A percentile compares a stretch with the other conserved stretches of the same genome.
These are phyloP conservation scores for Anthracocystis walkeri DNA, from an alignment of 1,284 basidiomycete genomes.

Conservation along the genomic window DNA sequence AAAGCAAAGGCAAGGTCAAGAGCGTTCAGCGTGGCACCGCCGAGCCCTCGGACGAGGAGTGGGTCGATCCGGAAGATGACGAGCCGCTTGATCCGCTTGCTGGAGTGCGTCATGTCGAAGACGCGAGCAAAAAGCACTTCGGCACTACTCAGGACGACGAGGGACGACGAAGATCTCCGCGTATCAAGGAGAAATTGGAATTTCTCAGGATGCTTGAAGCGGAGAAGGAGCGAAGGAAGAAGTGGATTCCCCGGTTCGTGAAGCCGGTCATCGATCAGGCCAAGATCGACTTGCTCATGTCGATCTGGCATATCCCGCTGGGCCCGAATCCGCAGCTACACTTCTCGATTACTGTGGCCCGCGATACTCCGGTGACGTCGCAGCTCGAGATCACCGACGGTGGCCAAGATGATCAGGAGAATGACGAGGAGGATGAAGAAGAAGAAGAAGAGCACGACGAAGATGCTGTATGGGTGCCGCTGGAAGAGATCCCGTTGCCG, in stretches of 20 bases:
- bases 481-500: neutral
- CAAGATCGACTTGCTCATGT: neutral
- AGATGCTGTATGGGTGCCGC: neutral
- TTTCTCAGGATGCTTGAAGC: no score
- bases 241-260: no score
- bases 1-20: neutral
- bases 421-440: neutral
- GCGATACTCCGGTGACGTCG: no score
- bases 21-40: no score
- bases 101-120: neutral
- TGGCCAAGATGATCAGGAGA: neutral
- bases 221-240: neutral
- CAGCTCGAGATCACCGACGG: neutral
- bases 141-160: neutral
- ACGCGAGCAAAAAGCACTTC: neutral
- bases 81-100: neutral
- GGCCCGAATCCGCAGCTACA: no score
- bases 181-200: neutral
- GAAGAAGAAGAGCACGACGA: neutral
- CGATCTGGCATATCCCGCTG: neutral
- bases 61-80: slow-evolving; percentile 12
- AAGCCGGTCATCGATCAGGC: neutral
- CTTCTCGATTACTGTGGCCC: neutral
- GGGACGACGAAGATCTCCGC: neutral
- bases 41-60: neutral